phyloP scores from a whole-genome alignment of 202 grass and related monocot species.

The Setaria viridis region DNA sequence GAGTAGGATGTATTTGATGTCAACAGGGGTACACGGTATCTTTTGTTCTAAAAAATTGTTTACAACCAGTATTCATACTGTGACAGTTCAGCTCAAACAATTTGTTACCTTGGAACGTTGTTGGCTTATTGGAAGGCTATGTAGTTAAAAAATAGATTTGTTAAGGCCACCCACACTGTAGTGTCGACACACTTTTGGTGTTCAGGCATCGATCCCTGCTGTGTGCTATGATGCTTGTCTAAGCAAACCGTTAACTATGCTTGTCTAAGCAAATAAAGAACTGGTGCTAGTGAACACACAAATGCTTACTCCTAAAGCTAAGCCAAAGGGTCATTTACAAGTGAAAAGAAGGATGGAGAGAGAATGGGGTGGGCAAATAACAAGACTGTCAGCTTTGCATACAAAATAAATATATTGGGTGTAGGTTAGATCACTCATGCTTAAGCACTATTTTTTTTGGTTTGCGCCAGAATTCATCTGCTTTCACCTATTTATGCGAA shows the following conservation, averaged over 20 bases:
- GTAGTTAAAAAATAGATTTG: slow-evolving; percentile 19
- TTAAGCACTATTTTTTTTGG: background rate
- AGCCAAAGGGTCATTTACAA: background rate
- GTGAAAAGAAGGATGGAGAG: background rate
- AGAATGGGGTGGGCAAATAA: background rate
- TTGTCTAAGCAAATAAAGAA: background rate
- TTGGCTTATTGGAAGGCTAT: background rate
- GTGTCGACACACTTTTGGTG: background rate
- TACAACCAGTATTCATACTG: background rate
- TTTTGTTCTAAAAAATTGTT: too few species aligned
- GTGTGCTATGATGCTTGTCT: background rate
- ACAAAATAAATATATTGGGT: slow-evolving; percentile 7
- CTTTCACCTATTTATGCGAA: slow-evolving; percentile 10
- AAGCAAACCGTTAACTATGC: background rate
- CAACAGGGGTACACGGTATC: too few species aligned
- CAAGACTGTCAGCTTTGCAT: slow-evolving; percentile 2
- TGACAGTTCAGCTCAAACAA: background rate
- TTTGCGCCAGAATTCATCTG: background rate
- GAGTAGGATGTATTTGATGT: too few species aligned
- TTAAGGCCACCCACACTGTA: background rate
- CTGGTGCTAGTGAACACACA: background rate
- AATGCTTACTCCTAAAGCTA: background rate
- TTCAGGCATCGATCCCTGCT: background rate
- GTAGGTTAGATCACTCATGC: slow-evolving; percentile 1
- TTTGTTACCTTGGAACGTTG: background rate